These are phyloP conservation scores for Kwoniella dendrophila DNA, from an alignment of 768 basidiomycete genomes.

Conservation along the genomic window DNA sequence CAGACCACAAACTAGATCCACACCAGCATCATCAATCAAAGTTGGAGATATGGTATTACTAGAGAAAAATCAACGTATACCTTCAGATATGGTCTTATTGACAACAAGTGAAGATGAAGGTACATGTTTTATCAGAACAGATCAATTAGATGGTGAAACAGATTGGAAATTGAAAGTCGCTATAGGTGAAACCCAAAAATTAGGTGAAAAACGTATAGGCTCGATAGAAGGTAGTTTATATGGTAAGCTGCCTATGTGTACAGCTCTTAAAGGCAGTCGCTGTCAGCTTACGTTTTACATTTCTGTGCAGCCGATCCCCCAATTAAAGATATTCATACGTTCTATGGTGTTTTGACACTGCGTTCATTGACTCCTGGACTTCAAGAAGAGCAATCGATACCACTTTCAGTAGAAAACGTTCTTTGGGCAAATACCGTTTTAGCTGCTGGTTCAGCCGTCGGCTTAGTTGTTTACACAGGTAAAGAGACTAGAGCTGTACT, in stretches of 20 bases:
- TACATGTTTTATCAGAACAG: conserved; percentile 95
- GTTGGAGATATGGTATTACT: conserved; percentile 88
- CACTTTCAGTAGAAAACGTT: conserved; percentile 91
- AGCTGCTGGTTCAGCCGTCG: conserved; percentile 89
- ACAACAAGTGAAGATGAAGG: conserved; percentile 85
- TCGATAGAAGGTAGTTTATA: conserved; percentile 84
- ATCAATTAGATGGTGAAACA: conserved; percentile 97
- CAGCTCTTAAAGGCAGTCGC: background rate
- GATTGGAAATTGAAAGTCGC: conserved; percentile 98
- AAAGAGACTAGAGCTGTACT: conserved; percentile 94
- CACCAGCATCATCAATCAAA: conserved; percentile 82
- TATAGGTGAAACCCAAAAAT: conserved; percentile 76
- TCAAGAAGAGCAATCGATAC: conserved; percentile 57
- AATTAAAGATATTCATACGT: conserved; percentile 93
- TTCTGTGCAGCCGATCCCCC: conserved; percentile 76
- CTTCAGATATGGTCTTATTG: conserved; percentile 87
- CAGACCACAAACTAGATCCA: conserved; percentile 62
- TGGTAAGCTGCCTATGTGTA: conserved; percentile 60
- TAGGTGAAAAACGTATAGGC: conserved; percentile 63
- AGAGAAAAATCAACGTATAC: conserved; percentile 97
- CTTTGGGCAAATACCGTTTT: conserved; percentile 98
- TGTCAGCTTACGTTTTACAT: conserved; percentile 2
- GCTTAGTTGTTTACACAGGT: conserved; percentile 92
- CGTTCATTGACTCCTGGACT: conserved; percentile 37
- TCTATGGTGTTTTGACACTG: conserved; percentile 84